Base-by-base conservation (phyloP, 1,139 yeast genomes). In the Candida frijolesensis region DNA sequence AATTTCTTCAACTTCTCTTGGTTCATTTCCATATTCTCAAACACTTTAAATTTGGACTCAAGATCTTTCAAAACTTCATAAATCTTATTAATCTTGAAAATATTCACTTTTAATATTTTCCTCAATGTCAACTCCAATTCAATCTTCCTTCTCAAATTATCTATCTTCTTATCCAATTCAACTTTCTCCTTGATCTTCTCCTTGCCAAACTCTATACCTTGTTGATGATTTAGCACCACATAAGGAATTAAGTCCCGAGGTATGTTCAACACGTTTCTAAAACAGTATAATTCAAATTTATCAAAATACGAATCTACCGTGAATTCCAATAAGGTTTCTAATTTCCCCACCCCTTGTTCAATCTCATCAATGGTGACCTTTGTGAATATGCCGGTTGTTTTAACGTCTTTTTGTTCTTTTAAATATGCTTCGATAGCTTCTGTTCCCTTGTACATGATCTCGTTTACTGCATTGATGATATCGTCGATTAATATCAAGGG, bases 401-500 rank as follows among this genome's bases (percentile, higher is more conserved):
- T 62, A 4, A 57, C 59, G 52, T 64, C 56, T 54, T 51, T 45
- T 54, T 59, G 49, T 46, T 74, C 79, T 44, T 62, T 60, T 27
- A 91, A 68, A 58, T 85, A 87, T 43, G 78, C 77, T 63, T 90
- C 96, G 72, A 91, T 79, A 1, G 91, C 96, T 48, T 80, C 82
- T 0, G 94, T 86, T 60, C 96, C 89, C 59, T 87, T 85, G 68
- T 89, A 89, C 81, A 91, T 80, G 35, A 90, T 82, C 51, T 85
- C 91, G 61, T 92, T 91, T 25, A 89, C 96, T 0, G 92, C 89
- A 66, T 91, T 91, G 60, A 92, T 89, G 16, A 92, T 86, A 62
- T 91, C 97, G 62, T 92, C 97, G 7, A 92, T 80, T 25, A 91
- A 72, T 1, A 94, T 83, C n/a, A 91, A 78, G 0, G 97, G 96